phyloP scores from a whole-genome alignment of 2,329 filamentous ascomycete genomes.

The Apiospora saccharicola region DNA sequence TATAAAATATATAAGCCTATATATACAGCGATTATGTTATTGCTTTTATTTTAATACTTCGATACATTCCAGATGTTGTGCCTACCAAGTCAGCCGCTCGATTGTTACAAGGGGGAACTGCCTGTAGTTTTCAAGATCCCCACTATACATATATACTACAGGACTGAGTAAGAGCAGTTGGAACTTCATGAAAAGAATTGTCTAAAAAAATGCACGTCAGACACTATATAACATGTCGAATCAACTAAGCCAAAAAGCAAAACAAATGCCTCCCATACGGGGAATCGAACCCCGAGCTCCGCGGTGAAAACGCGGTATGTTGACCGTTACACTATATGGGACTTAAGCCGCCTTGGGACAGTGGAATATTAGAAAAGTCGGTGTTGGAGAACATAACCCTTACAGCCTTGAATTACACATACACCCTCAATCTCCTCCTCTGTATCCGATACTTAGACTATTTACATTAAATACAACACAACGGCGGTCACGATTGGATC shows the following conservation, averaged over 20 bases:
- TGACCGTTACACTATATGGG: slow-evolving; percentile 31
- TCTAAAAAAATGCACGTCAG: not conserved
- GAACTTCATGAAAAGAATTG: not conserved
- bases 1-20: too few relatives aligned
- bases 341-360: too few relatives aligned
- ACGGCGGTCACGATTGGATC: too few relatives aligned
- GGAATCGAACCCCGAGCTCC: slow-evolving; percentile 32
- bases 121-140: too few relatives aligned
- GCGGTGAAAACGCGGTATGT: slow-evolving; percentile 31
- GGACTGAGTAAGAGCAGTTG: not conserved
- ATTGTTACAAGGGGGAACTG: too few relatives aligned
- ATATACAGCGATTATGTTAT: too few relatives aligned
- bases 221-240: not conserved
- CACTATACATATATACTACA: not conserved
- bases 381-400: too few relatives aligned
- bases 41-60: not conserved
- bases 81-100: not conserved
- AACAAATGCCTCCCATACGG: slow-evolving; percentile 27
- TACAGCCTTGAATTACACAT: too few relatives aligned
- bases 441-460: too few relatives aligned
- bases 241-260: not conserved
- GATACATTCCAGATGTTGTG: not conserved
- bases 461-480: too few relatives aligned
- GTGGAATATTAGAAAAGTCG: too few relatives aligned
- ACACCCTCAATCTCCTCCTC: too few relatives aligned